These are phyloP conservation scores for Mucor sp. DNA, from an alignment of 371 early-diverging fungal genomes.

Conservation along the genomic window DNA sequence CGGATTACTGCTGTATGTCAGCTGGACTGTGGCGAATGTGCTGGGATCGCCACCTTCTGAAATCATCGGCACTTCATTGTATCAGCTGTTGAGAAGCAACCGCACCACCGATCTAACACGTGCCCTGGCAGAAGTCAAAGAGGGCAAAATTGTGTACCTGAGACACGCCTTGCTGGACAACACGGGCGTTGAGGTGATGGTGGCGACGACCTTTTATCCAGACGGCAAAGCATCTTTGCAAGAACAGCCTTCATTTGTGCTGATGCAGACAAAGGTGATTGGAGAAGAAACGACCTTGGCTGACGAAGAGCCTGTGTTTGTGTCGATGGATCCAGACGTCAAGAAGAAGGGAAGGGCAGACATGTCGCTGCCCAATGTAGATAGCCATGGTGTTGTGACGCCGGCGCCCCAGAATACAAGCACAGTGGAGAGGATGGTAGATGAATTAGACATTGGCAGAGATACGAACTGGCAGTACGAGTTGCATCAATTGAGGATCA, in stretches of 20 bases:
- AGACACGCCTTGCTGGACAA: slow-evolving; percentile 44
- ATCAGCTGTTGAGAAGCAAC: slow-evolving; percentile 58
- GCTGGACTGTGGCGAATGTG: slow-evolving; percentile 40
- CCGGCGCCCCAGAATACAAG: slow-evolving; percentile 2
- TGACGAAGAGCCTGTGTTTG: slow-evolving; percentile 26
- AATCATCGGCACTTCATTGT: slow-evolving; percentile 54
- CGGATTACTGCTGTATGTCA: slow-evolving; percentile 59
- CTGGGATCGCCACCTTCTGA: slow-evolving; percentile 50
- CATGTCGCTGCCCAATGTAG: slow-evolving; percentile 7
- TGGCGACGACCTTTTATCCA: slow-evolving; percentile 51
- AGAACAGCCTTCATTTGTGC: slow-evolving; percentile 38
- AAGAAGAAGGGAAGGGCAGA: slow-evolving; percentile 32
- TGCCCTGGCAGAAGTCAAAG: slow-evolving; percentile 50
- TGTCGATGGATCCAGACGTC: slow-evolving; percentile 29
- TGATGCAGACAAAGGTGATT: slow-evolving; percentile 42
- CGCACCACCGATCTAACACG: slow-evolving; percentile 53
- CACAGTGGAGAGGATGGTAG: slow-evolving; percentile 33
- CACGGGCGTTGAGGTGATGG: slow-evolving; percentile 43
- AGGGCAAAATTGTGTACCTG: slow-evolving; percentile 47
- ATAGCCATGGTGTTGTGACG: slow-evolving; percentile 1
- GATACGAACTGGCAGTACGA: slow-evolving; percentile 53
- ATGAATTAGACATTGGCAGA: slow-evolving; percentile 34
- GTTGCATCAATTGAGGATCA: slow-evolving; percentile 48
- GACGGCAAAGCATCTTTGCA: slow-evolving; percentile 30
- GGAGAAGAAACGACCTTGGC: slow-evolving; percentile 14